Base-by-base conservation (phyloP, 768 basidiomycete genomes). In the Suillus clintonianus region DNA sequence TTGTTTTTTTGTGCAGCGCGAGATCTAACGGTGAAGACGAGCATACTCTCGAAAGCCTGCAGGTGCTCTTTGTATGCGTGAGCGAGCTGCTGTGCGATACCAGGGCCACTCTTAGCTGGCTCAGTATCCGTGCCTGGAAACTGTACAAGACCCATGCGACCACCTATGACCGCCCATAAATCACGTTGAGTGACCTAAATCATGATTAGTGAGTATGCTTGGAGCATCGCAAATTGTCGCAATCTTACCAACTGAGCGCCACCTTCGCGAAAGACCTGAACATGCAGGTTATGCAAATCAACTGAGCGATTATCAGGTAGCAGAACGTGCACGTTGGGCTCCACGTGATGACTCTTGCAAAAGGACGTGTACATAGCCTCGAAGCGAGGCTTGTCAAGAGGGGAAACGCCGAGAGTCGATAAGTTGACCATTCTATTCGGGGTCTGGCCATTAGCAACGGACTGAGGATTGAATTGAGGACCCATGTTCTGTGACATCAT, bases 131-230 rank as follows among this genome's bases (percentile, higher is more conserved):
- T 83, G 5, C 81, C 88, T 3, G 87, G 87, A 66, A 91, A 89
- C 60, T 87, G 81, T 3, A 87, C 81, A 68, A 88, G 85, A 19
- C 86, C 87, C 74, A 92, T 79, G 27, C 82, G 83, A n/a, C 83
- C 90, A 19, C 84, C 91, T 62, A 92, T 84, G 51, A 88, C 77
- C 17, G 83, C 69, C 91, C 90, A 92, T 63, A 80, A 65, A 39
- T 90, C 89, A 54, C 82, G 81, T 62, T 77, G 75, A 30, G 78
- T 77, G 14, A 89, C 83, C 88, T 89, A 60, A n/a, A 65, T 47
- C 43, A 27, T 14, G 34, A 51, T 50, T 48, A 59, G 68, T 70
- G 8, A 69, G 56, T 45, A 63, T 61, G 15, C 30, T 17, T 55
- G n/a, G 36, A 65, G 8, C 36, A 48, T 61, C 36, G 22, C 27